phyloP scores from a whole-genome alignment of 352 stramenopile species.

The Phytophthora pluvialis region DNA sequence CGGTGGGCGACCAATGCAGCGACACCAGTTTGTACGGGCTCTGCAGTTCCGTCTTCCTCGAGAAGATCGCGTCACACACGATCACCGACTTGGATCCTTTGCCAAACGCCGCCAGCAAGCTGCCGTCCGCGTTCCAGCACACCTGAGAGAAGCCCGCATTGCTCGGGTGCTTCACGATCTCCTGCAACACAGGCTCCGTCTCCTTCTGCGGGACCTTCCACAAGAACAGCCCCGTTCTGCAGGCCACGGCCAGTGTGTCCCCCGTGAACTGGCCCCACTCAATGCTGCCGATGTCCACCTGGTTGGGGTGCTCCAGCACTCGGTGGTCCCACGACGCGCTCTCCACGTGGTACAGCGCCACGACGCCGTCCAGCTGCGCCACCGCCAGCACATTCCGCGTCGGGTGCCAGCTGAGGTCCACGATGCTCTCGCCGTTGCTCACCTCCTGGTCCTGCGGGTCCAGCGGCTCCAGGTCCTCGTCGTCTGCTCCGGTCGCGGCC shows the following conservation, averaged over 20 bases:
- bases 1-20: slow-evolving; percentile 82
- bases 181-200: slow-evolving; percentile 59
- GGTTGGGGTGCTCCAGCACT: slow-evolving; percentile 65
- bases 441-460: slow-evolving; percentile 11
- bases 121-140: slow-evolving; percentile 78
- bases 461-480: slow-evolving; percentile 35
- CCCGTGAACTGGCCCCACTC: slow-evolving; percentile 72
- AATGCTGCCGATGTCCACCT: slow-evolving; percentile 62
- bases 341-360: slow-evolving; percentile 69
- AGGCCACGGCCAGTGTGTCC: slow-evolving; percentile 67
- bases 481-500: slow-evolving; percentile 28
- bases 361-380: slow-evolving; percentile 69
- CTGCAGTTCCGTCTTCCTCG: slow-evolving; percentile 66
- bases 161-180: slow-evolving; percentile 66
- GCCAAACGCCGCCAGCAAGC: slow-evolving; percentile 61
- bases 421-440: slow-evolving; percentile 52
- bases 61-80: slow-evolving; percentile 68
- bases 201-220: slow-evolving; percentile 65
- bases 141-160: slow-evolving; percentile 57
- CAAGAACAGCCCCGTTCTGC: slow-evolving; percentile 64
- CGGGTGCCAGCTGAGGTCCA: slow-evolving; percentile 68
- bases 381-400: slow-evolving; percentile 65
- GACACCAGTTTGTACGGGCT: slow-evolving; percentile 52
- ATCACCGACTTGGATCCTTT: slow-evolving; percentile 56
- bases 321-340: slow-evolving; percentile 63